These are phyloP conservation scores for Termitomyces sp. DNA, from an alignment of 768 basidiomycete genomes.

Conservation along the genomic window DNA sequence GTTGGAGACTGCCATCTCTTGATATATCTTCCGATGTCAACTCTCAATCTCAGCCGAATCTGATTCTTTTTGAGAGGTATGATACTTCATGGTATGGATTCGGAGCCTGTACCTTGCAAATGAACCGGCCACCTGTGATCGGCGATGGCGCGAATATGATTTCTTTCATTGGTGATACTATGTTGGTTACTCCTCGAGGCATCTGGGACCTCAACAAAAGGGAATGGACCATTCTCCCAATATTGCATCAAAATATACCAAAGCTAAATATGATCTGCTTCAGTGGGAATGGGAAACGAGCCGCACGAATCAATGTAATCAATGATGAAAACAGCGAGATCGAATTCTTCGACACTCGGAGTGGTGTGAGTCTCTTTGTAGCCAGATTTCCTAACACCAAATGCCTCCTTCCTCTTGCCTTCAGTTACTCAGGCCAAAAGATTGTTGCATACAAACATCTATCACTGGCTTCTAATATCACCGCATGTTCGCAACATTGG, in stretches of 20 bases:
- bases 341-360: background rate
- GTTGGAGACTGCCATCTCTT: background rate
- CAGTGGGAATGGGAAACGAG: conserved; percentile 1
- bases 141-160: background rate
- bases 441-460: background rate
- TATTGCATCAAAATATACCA: background rate
- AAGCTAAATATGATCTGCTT: background rate
- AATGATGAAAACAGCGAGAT: background rate
- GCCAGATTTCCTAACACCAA: background rate
- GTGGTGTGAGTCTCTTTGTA: background rate
- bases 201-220: conserved; percentile 1
- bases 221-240: background rate
- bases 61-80: background rate
- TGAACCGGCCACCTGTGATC: background rate
- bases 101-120: no score
- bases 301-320: background rate
- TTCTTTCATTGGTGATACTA: background rate
- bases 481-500: background rate
- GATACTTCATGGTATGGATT: background rate
- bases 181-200: conserved; percentile 1
- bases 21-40: background rate
- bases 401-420: background rate
- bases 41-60: background rate
- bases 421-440: conserved; percentile 4
- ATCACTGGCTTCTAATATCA: background rate